Base-by-base conservation (phyloP, 352 stramenopile genomes). In the Phytopythium delawarense region DNA sequence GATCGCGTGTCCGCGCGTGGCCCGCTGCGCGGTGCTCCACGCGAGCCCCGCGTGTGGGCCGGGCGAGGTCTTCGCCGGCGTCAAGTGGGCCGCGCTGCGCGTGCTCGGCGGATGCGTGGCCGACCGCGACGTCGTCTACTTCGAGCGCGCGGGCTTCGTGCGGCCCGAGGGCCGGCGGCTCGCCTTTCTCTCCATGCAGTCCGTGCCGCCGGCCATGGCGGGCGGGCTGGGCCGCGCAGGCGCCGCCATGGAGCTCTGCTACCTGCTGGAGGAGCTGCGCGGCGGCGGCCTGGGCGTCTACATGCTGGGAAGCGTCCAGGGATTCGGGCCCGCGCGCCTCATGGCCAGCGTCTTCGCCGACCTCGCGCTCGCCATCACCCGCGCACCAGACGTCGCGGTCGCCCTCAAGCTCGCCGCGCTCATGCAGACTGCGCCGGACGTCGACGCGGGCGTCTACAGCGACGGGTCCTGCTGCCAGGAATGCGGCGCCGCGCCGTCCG, bases 71-170 rank as follows among this genome's bases (percentile, higher is more conserved):
- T 85, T 82, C 61, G 69, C 74, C 3, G 76, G 74, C 18, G 64
- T 85, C 65, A 82, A 82, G 60, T 78, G 71, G 63, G 52, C 66
- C 25, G 75, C 69, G 4, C 59, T 78, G 25, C 75, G 74, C 20
- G 32, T 69, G 21, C 53, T 56, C 2, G 57, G 62, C 16, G 51
- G 61, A 6, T 66, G 75, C 12, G 63, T 85, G 1, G 58, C 60
- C 59, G 73, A 85, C 55, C 76, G 74, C 12, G 76, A 82, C 30
- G 58, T 81, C 35, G 77, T 75, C 49, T 79, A 75, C 59, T 82
- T 79, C 37, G 76, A 85, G 62, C 34, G 34, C 49, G 71, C 75
- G 63, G 74, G 74, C 9, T 57, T 76, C 15, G 67, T 80, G 2
- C 57, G 65, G 0, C 57, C 67, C 0, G 71, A 6, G 23, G 21